phyloP scores from a whole-genome alignment of 768 basidiomycete genomes.

The Termitomyces sp. region DNA sequence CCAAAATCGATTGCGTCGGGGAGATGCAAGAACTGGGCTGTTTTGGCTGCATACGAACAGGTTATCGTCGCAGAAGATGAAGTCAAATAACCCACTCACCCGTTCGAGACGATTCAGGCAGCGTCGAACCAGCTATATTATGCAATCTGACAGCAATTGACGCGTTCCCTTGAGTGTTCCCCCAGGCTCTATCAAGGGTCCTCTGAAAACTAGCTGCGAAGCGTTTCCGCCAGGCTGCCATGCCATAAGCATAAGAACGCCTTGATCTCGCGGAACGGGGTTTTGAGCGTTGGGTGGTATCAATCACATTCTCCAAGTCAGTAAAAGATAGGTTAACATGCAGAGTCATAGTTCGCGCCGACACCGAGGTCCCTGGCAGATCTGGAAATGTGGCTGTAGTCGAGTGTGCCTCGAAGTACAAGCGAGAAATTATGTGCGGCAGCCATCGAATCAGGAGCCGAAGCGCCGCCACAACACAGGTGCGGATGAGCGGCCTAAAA shows the following conservation, averaged over 20 bases:
- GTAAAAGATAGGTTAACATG: constrained; percentile 51
- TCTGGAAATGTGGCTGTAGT: constrained; percentile 46
- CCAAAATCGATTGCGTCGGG: constrained; percentile 38
- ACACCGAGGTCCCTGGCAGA: constrained; percentile 46
- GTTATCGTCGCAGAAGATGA: not conserved
- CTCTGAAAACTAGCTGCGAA: constrained; percentile 54
- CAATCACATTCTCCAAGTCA: constrained; percentile 35
- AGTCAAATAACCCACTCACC: constrained; percentile 21
- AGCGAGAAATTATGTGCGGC: constrained; percentile 59
- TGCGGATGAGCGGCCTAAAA: constrained; percentile 56
- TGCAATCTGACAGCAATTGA: constrained; percentile 43
- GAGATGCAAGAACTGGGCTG: constrained; percentile 37
- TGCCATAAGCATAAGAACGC: constrained; percentile 37
- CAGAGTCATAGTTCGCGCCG: constrained; percentile 43
- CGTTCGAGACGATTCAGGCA: constrained; percentile 11
- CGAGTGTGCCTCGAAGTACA: constrained; percentile 62
- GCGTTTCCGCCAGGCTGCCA: constrained; percentile 61
- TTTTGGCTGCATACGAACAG: constrained; percentile 12
- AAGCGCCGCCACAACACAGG: constrained; percentile 45
- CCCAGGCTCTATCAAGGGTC: constrained; percentile 66
- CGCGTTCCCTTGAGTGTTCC: constrained; percentile 52
- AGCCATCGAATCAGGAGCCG: constrained; percentile 58
- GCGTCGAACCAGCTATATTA: constrained; percentile 38
- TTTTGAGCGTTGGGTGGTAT: constrained; percentile 14
- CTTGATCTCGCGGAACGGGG: constrained; percentile 17